Evolutionary conservation across 2,329 filamentous ascomycete genomes (phyloP), one percentile per base, ranked within the genome.

Genomic region (Arthrobotrys conoides): DNA sequence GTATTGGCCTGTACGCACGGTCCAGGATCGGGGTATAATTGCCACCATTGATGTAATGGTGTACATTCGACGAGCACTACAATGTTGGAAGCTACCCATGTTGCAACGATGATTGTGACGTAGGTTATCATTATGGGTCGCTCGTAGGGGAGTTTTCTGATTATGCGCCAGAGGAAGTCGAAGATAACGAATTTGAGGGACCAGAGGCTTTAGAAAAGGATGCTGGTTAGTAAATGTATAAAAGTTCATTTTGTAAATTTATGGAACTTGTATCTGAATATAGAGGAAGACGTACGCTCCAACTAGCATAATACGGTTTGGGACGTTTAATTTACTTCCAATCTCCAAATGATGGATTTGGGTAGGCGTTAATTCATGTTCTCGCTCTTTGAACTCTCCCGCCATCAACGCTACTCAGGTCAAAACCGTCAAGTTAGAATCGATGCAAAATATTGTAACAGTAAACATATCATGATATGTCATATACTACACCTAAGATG

Each of bases 131-230:
- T 69, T 33, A 78, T 69, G 1, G 46, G 68, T 38, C 20, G 55
- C 44, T 78, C 75, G 46, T 68, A 78, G 22, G 68, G 75, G n/a
- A 72, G 68, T 44, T 78, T 78, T 16, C 68, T 41, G 33, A 78
- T 72, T n/a, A 78, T 78, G 9, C 68, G 75, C 68, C 75, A 69
- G 9, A 78, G 30, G 16, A 78, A 78, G 30, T 78, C 75, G 33
- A 78, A 63, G 12, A 78, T 70, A 18, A 78, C 69, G 46, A 78
- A 72, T 59, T 78, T 78, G n/a, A 78, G 53, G 14, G 75, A 63
- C 75, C 75, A 78, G 1, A 78, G 46, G n/a, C 73, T 78, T 46
- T n/a, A 10, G 44, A 5, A 10, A 48, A 22, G 5, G 6, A 57
- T 44, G 16, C 61, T 48, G 48, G 38, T 49, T 5, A 9, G n/a